Conservation (phyloP, 1,284 basidiomycete species). For the Malassezia pachydermatis region DNA sequence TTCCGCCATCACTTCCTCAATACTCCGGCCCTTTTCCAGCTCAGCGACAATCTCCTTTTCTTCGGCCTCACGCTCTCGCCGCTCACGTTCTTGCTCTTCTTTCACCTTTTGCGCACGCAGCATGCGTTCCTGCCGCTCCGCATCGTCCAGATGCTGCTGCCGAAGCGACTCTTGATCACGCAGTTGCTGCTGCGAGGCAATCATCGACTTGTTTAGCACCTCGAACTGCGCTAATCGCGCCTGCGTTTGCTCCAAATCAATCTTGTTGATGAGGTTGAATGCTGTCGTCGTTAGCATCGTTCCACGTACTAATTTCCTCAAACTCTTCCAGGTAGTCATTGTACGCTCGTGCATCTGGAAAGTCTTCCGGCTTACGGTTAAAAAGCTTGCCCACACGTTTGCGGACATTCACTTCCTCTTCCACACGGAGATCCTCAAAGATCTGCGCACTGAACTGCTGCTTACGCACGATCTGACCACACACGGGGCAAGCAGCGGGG, state of each 20-base stretch:
- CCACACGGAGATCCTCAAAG: conserved; percentile 89
- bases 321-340: conserved; percentile 95
- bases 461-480: conserved; percentile 78
- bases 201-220: conserved; percentile 44
- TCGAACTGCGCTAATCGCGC: conserved; percentile 68
- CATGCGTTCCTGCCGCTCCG: conserved; percentile 24
- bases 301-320: conserved; percentile 73
- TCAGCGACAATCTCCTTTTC: conserved; percentile 34
- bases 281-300: conserved; percentile 53
- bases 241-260: conserved; percentile 76
- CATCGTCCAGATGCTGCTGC: conserved; percentile 29
- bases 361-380: conserved; percentile 80
- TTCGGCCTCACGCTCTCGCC: conserved; percentile 26
- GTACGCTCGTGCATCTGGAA: conserved; percentile 67
- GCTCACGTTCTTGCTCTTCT: conserved; percentile 32
- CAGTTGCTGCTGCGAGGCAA: conserved; percentile 26
- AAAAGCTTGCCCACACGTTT: conserved; percentile 74
- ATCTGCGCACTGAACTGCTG: conserved; percentile 90
- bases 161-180: conserved; percentile 31
- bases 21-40: conserved; percentile 32
- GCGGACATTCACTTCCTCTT: conserved; percentile 87
- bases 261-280: conserved; percentile 88
- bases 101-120: conserved; percentile 28
- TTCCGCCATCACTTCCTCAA: conserved; percentile 27
- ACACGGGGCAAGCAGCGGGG: conserved; percentile 90